Evolutionary conservation across 2,329 filamentous ascomycete species (phyloP), one percentile per base, ranked within the genome.

Genomic region (Beauveria sp.): DNA sequence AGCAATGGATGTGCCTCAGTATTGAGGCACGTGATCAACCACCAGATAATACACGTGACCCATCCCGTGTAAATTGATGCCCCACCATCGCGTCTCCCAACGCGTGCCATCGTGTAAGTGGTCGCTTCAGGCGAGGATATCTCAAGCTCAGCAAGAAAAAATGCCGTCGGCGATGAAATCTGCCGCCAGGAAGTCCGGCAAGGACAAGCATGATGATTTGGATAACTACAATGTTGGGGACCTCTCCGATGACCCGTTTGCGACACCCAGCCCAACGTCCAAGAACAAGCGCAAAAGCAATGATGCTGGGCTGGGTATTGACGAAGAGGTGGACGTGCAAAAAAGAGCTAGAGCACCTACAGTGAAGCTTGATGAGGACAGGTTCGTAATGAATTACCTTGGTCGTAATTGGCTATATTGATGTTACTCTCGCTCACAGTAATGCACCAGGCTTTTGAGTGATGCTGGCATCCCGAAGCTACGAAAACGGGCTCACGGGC

Each of bases 361-460:
- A 61, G 88, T 93, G 4, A 99, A 97, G 73, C 82, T 99, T 28
- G 93, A 99, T 70, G 91, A 96, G 68, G 78, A 83, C 10, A 84
- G 86, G 88, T 91, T 71, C 58, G 68, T 1, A 18, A 47, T 16
- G 12, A 61, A 7, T 49, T 18, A 14, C 5, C 7, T 5, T 0
- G 16, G 26, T 2, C 2, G 34, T 6, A 3, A 8, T 6, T 56
- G 30, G 62, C 20, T 20, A 7, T 30, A 7, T 9, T 54, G 24
- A 47, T 26, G 20, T 8, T 14, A 34, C 54, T 60, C 26, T 40
- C 24, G 30, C 42, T 60, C 28, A 60, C 42, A 22, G 14, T 1
- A 52, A 4, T 26, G 20, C 63, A 9, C 6, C 30, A 92, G 91
- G 66, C 77, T 98, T n/a, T 80, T 98, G 1, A 95, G 91, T 3